These are phyloP conservation scores for Suhomyces pyralidae DNA, from an alignment of 805 yeast species.

Conservation along the genomic window DNA sequence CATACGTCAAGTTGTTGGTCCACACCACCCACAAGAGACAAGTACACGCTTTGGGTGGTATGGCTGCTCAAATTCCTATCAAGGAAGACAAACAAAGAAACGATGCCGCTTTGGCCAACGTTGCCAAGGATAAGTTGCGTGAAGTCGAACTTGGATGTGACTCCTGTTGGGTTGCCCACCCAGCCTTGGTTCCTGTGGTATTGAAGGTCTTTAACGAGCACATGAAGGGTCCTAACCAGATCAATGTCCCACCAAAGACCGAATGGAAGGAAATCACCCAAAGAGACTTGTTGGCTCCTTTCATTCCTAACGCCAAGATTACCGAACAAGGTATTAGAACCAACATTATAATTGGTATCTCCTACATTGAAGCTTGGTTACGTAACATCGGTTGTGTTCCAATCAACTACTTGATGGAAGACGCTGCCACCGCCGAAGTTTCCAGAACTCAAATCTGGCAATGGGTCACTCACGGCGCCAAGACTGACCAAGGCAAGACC, in stretches of 20 bases:
- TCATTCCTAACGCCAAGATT: conserved; percentile 58
- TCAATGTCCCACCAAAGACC: conserved; percentile 47
- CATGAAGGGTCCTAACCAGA: conserved; percentile 83
- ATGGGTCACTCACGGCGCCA: conserved; percentile 74
- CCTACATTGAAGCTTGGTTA: conserved; percentile 84
- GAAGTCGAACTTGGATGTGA: conserved; percentile 80
- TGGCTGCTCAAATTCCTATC: conserved; percentile 87
- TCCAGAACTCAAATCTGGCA: conserved; percentile 79
- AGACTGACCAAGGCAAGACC: conserved; percentile 53
- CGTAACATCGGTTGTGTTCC: conserved; percentile 85
- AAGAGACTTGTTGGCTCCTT: conserved; percentile 60
- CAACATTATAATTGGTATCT: conserved; percentile 71
- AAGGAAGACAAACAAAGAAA: conserved; percentile 65
- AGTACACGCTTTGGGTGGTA: conserved; percentile 87
- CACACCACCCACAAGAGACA: conserved; percentile 73
- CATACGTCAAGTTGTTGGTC: conserved; percentile 71
- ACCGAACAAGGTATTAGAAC: conserved; percentile 70
- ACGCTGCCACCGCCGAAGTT: conserved; percentile 88
- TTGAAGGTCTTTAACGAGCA: conserved; percentile 67
- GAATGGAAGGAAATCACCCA: conserved; percentile 57
- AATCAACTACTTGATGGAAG: conserved; percentile 82
- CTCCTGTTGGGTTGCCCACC: conserved; percentile 90
- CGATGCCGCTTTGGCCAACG: conserved; percentile 66
- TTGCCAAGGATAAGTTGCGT: conserved; percentile 69
- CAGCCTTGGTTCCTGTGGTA: conserved; percentile 73